Evolutionary conservation across 768 basidiomycete species (phyloP), one percentile per base, ranked within the genome.

Genomic region (Naematelia aurantialba): DNA sequence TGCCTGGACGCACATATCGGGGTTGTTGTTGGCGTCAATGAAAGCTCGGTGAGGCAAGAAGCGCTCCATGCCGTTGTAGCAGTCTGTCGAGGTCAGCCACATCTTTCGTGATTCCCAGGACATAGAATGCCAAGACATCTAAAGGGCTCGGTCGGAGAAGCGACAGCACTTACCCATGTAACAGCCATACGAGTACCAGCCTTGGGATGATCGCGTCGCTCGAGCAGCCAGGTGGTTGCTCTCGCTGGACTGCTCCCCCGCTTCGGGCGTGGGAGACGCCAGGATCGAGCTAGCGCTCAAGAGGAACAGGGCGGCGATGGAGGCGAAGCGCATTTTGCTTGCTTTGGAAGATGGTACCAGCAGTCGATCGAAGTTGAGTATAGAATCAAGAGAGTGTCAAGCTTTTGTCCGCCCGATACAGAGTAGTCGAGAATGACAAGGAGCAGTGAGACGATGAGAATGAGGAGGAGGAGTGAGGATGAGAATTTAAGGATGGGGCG

Each of bases 181-280:
- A 55, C 63, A 64, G 8, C 63, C 63, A 53, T 61, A 65, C 29
- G 63, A 49, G 48, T 61, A 65, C 63, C 63, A 65, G 30, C 63
- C 63, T 46, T 58, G 56, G 44, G 31, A 34, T n/a, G 56, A 58
- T 44, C 45, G 42, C 2, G 56, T 54, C 4, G 56, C 63, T 29
- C 64, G 30, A 26, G 44, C 21, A 14, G 54, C 56, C 4, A 65
- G 39, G n/a, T 54, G 48, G 50, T 34, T n/a, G 26, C 22, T 57
- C 25, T 34, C 12, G 26, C 22, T 57, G 26, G n/a, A 26, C 34
- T 12, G 10, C n/a, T 52, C 27, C 50, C 27, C 22, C 5, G 12
- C 50, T 11, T 21, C 50, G 5, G 46, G 46, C n/a, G 19, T 19
- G 21, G 46, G n/a, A 47, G 46, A 47, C 8, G 24, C 46, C 46